Evolutionary conservation across 768 basidiomycete genomes (phyloP).

Genomic region (Auricularia cornea): DNA sequence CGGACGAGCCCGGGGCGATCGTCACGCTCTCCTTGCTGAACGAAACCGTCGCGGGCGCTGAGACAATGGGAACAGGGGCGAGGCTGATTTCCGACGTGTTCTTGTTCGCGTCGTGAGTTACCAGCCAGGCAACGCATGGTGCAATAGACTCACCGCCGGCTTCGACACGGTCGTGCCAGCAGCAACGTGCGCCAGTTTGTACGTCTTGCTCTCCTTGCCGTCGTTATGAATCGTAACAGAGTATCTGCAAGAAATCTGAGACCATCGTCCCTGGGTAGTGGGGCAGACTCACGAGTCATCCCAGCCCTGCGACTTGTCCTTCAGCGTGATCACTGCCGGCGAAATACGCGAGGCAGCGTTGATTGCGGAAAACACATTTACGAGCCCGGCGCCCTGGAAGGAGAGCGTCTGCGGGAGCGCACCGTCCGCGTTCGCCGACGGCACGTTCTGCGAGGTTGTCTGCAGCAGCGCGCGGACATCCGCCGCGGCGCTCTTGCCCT

Average conservation of each 20-base stretch:
- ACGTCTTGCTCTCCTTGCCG: slow-evolving; percentile 2
- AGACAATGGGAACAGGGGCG: background rate
- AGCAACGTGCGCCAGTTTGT: background rate
- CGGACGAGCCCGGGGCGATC: slow-evolving; percentile 34
- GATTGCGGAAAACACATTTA: slow-evolving; percentile 18
- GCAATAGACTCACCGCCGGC: too few species aligned
- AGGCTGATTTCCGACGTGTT: too few species aligned
- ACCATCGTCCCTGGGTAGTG: too few species aligned
- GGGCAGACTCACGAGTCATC: too few species aligned
- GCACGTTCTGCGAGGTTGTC: background rate
- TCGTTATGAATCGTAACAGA: background rate
- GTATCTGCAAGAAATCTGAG: too few species aligned
- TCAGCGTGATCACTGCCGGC: slow-evolving; percentile 25
- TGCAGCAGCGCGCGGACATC: slow-evolving; percentile 5
- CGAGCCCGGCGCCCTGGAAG: background rate
- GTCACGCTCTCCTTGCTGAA: slow-evolving; percentile 21
- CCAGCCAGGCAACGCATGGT: too few species aligned
- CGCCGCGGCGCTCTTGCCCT: background rate
- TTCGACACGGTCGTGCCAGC: background rate
- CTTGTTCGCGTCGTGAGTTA: too few species aligned
- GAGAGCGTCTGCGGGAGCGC: background rate
- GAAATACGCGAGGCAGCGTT: slow-evolving; percentile 18
- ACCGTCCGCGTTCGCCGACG: background rate
- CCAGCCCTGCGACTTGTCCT: slow-evolving; percentile 16
- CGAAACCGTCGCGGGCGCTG: background rate